These are phyloP conservation scores for Striga hermonthica DNA, from an alignment of 305 asterid genomes.

Conservation along the genomic window DNA sequence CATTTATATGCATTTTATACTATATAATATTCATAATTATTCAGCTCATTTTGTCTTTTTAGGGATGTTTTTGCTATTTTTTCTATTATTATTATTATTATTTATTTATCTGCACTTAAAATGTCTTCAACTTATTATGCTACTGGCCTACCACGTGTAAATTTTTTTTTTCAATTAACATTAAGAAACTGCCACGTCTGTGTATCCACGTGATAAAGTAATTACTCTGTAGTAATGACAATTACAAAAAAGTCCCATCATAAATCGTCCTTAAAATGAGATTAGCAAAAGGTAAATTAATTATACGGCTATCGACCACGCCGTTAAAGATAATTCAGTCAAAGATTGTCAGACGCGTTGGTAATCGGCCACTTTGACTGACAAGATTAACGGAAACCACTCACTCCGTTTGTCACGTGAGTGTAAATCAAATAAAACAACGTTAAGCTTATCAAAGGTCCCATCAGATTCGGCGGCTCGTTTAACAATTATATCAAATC, in stretches of 20 bases:
- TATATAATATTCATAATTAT: too few relatives aligned
- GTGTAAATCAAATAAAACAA: constrained; percentile 4
- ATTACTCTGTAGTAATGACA: neutral
- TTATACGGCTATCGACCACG: constrained; percentile 1
- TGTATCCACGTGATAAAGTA: too few relatives aligned
- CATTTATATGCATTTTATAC: too few relatives aligned
- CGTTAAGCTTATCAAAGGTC: neutral
- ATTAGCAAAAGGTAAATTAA: neutral
- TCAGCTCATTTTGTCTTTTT: too few relatives aligned
- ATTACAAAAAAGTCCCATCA: constrained; percentile 9
- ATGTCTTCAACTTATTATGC: neutral
- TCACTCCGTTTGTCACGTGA: constrained; percentile 32
- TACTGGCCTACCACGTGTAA: neutral
- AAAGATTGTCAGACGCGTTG: constrained; percentile 33
- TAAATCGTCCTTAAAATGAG: neutral
- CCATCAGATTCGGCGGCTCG: neutral
- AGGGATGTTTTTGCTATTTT: too few relatives aligned
- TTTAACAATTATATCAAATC: too few relatives aligned
- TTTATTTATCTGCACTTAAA: neutral
- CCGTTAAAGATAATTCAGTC: constrained; percentile 35
- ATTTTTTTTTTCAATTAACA: neutral
- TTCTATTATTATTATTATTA: neutral
- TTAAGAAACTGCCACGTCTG: neutral
- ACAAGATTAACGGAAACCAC: constrained; percentile 38
- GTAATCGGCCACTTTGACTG: constrained; percentile 37